phyloP scores from a whole-genome alignment of 2,329 filamentous ascomycete species.

The Penicillium rolfsii region DNA sequence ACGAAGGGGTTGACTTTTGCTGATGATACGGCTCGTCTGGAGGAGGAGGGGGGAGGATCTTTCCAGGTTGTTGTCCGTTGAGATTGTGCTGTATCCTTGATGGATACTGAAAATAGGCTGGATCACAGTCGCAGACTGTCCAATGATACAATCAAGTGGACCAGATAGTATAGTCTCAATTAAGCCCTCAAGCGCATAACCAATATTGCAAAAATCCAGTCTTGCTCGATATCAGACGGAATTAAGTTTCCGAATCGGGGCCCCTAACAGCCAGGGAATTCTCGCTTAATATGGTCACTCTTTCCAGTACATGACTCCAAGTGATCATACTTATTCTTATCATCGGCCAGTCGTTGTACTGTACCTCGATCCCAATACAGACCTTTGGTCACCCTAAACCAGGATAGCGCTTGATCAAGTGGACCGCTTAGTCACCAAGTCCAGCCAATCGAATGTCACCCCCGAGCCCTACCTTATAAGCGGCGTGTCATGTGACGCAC shows the following conservation, averaged over 20 bases:
- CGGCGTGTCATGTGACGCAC: constrained; percentile 32
- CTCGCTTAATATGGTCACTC: too few species aligned
- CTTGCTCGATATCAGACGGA: not conserved
- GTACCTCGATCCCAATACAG: not conserved
- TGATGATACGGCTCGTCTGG: constrained; percentile 25
- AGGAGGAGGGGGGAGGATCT: constrained; percentile 27
- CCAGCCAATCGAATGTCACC: constrained; percentile 11
- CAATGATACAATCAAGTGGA: too few species aligned
- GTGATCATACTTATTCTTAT: too few species aligned
- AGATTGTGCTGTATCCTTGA: not conserved
- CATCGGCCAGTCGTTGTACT: too few species aligned
- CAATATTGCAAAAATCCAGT: too few species aligned
- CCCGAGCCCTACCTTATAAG: constrained; percentile 22
- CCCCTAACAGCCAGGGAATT: too few species aligned
- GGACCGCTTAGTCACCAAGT: not conserved
- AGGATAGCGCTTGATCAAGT: not conserved
- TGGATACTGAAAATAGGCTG: too few species aligned
- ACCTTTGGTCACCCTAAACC: not conserved
- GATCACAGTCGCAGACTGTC: too few species aligned
- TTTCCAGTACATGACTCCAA: too few species aligned
- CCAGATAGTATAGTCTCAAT: too few species aligned
- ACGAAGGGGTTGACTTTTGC: constrained; percentile 24
- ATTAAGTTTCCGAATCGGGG: not conserved
- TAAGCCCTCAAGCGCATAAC: too few species aligned
- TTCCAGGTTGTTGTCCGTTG: constrained; percentile 27